Percentiles rank a stretch among this genome's conserved stretches.
These are phyloP conservation scores for Bryopsis sp. DNA, from an alignment of 139 green algal genomes.

Conservation along the genomic window DNA sequence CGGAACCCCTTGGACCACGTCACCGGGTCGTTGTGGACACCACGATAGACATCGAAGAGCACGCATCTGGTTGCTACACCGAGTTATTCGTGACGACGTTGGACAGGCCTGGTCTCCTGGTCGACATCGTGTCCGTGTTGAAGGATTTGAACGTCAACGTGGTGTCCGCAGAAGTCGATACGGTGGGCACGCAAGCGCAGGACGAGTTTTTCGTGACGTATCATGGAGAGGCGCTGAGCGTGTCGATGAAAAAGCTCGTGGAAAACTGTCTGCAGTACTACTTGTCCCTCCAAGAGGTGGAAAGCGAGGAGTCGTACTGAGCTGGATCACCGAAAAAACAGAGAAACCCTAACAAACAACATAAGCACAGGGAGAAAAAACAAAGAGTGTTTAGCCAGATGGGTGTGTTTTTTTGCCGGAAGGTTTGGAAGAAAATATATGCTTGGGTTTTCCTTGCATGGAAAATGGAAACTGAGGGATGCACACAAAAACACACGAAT, in stretches of 20 bases:
- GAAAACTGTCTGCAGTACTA: conserved; percentile 90
- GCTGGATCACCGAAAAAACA: too few species aligned
- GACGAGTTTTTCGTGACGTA: conserved; percentile 90
- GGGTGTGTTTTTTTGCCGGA: too few species aligned
- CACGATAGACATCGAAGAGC: conserved; percentile 36
- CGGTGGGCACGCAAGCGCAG: conserved; percentile 53
- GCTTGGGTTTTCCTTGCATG: too few species aligned
- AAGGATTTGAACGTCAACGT: conserved; percentile 95
- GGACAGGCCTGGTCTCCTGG: conserved; percentile 55
- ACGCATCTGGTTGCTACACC: conserved; percentile 34
- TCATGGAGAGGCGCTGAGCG: conserved; percentile 75
- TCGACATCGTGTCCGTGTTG: conserved; percentile 42
- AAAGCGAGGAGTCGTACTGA: conserved; percentile 90
- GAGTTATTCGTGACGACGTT: conserved; percentile 42
- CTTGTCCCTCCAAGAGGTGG: conserved; percentile 72
- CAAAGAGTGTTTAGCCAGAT: too few species aligned
- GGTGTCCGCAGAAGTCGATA: conserved; percentile 82
- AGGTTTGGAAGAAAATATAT: too few species aligned
- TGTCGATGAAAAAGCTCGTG: conserved; percentile 76
- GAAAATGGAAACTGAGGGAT: too few species aligned
- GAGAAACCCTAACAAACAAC: too few species aligned
- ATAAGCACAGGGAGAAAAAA: too few species aligned
- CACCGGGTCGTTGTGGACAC: conserved; percentile 43
- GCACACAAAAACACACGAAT: too few species aligned
- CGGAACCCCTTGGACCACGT: conserved; percentile 42